Conservation (phyloP, 1,139 yeast genomes). For the Kodamaea derodonti region DNA sequence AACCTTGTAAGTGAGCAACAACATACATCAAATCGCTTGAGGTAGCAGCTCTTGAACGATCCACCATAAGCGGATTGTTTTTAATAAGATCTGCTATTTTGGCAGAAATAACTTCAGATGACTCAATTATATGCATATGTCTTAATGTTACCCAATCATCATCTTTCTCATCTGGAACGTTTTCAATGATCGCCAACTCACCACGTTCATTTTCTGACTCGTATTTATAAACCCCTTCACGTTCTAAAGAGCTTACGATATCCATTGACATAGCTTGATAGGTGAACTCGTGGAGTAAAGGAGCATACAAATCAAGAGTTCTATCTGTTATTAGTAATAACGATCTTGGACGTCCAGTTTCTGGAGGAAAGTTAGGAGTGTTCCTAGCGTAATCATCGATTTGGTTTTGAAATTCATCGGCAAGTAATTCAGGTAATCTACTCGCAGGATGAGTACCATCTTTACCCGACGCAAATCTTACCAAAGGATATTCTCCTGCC, state of each 20-base stretch:
- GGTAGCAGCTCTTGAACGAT: conserved; percentile 56
- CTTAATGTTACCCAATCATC: conserved; percentile 72
- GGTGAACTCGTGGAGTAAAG: conserved; percentile 85
- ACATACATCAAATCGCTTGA: conserved; percentile 61
- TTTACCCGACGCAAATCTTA: conserved; percentile 51
- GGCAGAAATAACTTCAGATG: conserved; percentile 58
- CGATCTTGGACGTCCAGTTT: conserved; percentile 62
- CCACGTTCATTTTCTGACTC: conserved; percentile 61
- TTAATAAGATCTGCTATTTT: conserved; percentile 65
- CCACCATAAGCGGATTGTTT: conserved; percentile 70
- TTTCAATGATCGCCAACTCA: conserved; percentile 37
- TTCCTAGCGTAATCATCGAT: conserved; percentile 72
- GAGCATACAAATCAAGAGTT: conserved; percentile 77
- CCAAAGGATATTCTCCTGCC: conserved; percentile 85
- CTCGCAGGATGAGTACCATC: conserved; percentile 45
- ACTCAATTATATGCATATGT: conserved; percentile 75
- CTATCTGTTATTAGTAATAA: conserved; percentile 77
- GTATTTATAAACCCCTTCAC: conserved; percentile 57
- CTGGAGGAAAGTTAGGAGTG: conserved; percentile 62
- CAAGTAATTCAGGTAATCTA: conserved; percentile 67
- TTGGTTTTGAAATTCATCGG: conserved; percentile 64
- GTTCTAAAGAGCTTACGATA: conserved; percentile 46
- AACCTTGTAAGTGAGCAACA: conserved; percentile 65
- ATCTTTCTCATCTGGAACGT: conserved; percentile 58
- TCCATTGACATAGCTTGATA: conserved; percentile 95